phyloP scores from a whole-genome alignment of 225 moss, liverwort and hornwort species.

The Polytrichum formosum region DNA sequence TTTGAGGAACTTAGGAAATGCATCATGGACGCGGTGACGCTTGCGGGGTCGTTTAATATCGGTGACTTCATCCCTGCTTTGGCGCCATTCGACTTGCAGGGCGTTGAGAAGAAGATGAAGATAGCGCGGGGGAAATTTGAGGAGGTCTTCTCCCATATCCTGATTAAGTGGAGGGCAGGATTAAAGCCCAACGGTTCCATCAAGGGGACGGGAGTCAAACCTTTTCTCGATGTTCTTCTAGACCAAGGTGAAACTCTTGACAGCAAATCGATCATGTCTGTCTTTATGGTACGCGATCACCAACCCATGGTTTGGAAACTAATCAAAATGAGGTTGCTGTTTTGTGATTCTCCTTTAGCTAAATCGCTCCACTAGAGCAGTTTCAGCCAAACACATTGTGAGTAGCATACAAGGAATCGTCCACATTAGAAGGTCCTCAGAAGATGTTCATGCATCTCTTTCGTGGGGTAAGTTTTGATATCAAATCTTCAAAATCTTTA shows the following conservation, averaged over 20 bases:
- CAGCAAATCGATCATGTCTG: not conserved
- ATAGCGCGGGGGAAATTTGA: not conserved
- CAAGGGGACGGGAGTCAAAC: not conserved
- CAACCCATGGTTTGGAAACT: too few species aligned
- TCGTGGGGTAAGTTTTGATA: too few species aligned
- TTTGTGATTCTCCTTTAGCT: too few species aligned
- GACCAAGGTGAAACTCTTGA: not conserved
- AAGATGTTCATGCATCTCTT: too few species aligned
- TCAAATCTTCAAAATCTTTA: not conserved
- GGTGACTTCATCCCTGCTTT: conserved; percentile 70
- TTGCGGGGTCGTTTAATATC: conserved; percentile 70
- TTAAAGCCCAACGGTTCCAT: not conserved
- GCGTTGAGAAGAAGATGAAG: conserved; percentile 4
- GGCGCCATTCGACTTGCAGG: conserved; percentile 69
- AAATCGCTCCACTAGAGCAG: too few species aligned
- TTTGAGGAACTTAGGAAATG: not conserved
- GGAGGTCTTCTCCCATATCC: too few species aligned
- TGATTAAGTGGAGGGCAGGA: not conserved
- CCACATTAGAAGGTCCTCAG: too few species aligned
- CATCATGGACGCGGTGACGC: conserved; percentile 8
- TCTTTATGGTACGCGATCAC: not conserved
- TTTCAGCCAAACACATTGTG: too few species aligned
- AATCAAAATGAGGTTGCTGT: too few species aligned
- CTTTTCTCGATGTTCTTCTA: conserved; percentile 1
- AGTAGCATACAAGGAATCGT: too few species aligned